Percentiles rank a stretch among this genome's conserved stretches.
Conservation (phyloP, 192 early-diverging fungal species). For the Backusella sp. region DNA sequence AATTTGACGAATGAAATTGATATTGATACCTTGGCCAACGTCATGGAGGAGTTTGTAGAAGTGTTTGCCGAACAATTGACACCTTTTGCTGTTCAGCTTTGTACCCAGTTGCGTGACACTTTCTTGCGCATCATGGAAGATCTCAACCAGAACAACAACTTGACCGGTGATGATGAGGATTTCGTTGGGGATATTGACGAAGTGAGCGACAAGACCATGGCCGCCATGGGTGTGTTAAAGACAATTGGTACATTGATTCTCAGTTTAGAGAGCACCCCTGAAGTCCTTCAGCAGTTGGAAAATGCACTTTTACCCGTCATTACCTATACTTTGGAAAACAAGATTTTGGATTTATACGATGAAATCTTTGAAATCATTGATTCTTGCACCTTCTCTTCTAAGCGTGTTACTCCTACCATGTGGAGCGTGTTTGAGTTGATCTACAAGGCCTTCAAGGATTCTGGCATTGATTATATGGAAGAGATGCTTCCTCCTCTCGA, state of each 20-base stretch:
- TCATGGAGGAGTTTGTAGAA: slow-evolving; percentile 91
- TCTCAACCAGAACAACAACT: slow-evolving; percentile 49
- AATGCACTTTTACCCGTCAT: slow-evolving; percentile 75
- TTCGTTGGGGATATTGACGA: slow-evolving; percentile 55
- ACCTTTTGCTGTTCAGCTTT: slow-evolving; percentile 91
- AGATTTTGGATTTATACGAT: slow-evolving; percentile 78
- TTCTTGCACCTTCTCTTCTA: slow-evolving; percentile 80
- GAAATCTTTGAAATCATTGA: slow-evolving; percentile 90
- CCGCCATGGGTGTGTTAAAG: slow-evolving; percentile 86
- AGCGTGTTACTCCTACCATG: slow-evolving; percentile 77
- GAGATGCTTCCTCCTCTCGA: slow-evolving; percentile 89
- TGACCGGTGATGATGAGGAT: slow-evolving; percentile 41
- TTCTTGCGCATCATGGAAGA: slow-evolving; percentile 84
- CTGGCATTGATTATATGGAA: slow-evolving; percentile 84
- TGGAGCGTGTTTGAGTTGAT: slow-evolving; percentile 83
- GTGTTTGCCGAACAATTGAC: slow-evolving; percentile 87
- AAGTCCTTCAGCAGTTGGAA: slow-evolving; percentile 81
- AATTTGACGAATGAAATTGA: slow-evolving; percentile 91
- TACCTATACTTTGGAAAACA: slow-evolving; percentile 75
- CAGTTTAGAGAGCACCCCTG: slow-evolving; percentile 79
- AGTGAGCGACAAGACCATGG: slow-evolving; percentile 82
- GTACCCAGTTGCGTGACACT: slow-evolving; percentile 81
- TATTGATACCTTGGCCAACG: slow-evolving; percentile 80
- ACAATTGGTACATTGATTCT: slow-evolving; percentile 87
- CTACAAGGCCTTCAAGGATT: slow-evolving; percentile 75